phyloP scores from a whole-genome alignment of 768 basidiomycete genomes.

The Termitomyces sp. region DNA sequence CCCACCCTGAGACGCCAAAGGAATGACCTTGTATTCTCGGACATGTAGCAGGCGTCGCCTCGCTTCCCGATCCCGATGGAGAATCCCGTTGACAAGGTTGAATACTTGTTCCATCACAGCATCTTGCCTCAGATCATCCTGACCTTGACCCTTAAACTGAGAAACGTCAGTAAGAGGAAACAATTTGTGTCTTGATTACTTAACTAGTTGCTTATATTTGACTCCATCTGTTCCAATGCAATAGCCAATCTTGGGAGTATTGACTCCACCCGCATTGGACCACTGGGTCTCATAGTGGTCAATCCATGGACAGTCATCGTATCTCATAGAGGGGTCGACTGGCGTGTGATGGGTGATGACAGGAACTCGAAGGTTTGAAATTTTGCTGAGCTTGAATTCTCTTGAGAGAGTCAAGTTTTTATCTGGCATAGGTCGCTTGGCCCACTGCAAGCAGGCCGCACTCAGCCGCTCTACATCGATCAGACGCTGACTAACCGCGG shows the following conservation, averaged over 20 bases:
- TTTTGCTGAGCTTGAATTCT: conserved; percentile 38
- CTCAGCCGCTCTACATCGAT: conserved; percentile 58
- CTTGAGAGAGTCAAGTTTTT: conserved; percentile 39
- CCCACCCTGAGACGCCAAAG: conserved; percentile 76
- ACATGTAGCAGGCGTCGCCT: conserved; percentile 67
- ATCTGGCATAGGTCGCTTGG: conserved; percentile 51
- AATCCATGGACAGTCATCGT: conserved; percentile 71
- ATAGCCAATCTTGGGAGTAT: conserved; percentile 73
- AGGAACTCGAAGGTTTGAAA: conserved; percentile 67
- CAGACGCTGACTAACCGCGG: conserved; percentile 34
- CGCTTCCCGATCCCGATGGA: conserved; percentile 73
- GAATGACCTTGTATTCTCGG: conserved; percentile 86
- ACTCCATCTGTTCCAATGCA: conserved; percentile 69
- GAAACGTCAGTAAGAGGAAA: neutral
- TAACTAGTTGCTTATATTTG: conserved; percentile 70
- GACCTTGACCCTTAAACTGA: conserved; percentile 89
- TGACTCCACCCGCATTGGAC: conserved; percentile 70
- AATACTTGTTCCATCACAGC: conserved; percentile 99
- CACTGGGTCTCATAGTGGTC: conserved; percentile 56
- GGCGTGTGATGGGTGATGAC: conserved; percentile 73
- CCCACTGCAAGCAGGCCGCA: conserved; percentile 69
- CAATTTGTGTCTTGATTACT: neutral
- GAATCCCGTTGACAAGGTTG: conserved; percentile 76
- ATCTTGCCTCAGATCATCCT: conserved; percentile 93
- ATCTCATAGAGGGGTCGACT: conserved; percentile 66